Conservation (phyloP, 805 yeast genomes). For the Tetrapisispora arboricola region DNA sequence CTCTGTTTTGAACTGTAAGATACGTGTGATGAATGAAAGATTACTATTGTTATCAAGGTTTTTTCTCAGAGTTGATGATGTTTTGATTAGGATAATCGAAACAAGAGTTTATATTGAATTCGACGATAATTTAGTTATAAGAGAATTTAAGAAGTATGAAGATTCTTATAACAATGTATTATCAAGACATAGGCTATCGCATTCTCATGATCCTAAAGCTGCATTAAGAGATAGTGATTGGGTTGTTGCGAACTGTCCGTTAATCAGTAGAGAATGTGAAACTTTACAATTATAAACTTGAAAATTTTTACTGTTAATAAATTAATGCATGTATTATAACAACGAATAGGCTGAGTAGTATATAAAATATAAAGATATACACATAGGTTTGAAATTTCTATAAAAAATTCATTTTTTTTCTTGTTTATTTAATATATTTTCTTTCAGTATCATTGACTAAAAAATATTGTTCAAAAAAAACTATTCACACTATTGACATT, state of each 20-base stretch:
- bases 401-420: too few species aligned
- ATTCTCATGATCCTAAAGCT: constrained; percentile 58
- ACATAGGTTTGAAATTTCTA: too few species aligned
- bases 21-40: constrained; percentile 82
- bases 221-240: constrained; percentile 75
- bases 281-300: constrained; percentile 11
- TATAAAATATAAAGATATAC: neutral
- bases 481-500: too few species aligned
- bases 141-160: constrained; percentile 72
- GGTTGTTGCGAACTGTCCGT: constrained; percentile 59
- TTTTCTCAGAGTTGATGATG: constrained; percentile 84
- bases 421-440: too few species aligned
- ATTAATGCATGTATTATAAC: neutral
- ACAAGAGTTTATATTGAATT: constrained; percentile 72
- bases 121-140: constrained; percentile 43
- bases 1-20: constrained; percentile 61
- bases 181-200: constrained; percentile 35
- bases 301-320: neutral
- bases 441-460: too few species aligned
- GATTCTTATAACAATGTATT: constrained; percentile 40
- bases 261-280: constrained; percentile 31
- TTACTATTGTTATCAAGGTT: constrained; percentile 64
- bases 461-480: too few species aligned
- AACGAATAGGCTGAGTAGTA: too few species aligned
- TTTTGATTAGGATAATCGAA: constrained; percentile 72